These are phyloP conservation scores for Ophiocordyceps unilateralis DNA, from an alignment of 2,329 filamentous ascomycete species.

Conservation along the genomic window DNA sequence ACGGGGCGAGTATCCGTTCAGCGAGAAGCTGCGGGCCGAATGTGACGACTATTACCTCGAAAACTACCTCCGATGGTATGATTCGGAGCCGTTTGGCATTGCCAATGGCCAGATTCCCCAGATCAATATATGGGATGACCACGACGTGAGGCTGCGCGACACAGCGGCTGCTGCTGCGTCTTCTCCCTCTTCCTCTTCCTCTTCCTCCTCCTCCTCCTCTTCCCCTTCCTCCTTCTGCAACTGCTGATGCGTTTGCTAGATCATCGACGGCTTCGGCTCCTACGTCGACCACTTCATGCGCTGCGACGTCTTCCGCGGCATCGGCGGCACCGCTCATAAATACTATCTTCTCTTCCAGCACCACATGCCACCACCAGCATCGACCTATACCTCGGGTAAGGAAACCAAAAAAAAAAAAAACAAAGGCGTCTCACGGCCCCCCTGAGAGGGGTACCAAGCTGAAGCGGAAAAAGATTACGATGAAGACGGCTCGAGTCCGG, in stretches of 20 bases:
- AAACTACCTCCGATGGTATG: constrained; percentile 76
- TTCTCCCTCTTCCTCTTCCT: neutral
- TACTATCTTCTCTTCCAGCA: constrained; percentile 98
- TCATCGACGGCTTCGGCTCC: constrained; percentile 83
- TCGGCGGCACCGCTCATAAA: constrained; percentile 87
- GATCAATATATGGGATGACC: constrained; percentile 96
- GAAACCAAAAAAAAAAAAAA: no score
- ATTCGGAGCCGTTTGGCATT: constrained; percentile 65
- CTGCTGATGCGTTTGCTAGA: no score
- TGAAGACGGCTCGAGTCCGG: constrained; percentile 31
- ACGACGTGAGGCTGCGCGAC: constrained; percentile 60
- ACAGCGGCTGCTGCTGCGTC: no score
- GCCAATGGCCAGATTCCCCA: constrained; percentile 87
- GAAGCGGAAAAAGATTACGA: constrained; percentile 3
- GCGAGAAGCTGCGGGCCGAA: constrained; percentile 59
- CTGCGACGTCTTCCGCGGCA: constrained; percentile 77
- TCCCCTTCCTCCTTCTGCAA: constrained; percentile 22
- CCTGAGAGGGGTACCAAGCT: neutral
- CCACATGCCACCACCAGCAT: constrained; percentile 67
- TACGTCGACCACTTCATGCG: constrained; percentile 91
- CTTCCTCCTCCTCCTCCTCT: constrained; percentile 6
- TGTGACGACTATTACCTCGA: constrained; percentile 85
- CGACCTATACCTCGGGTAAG: constrained; percentile 65
- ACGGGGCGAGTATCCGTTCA: constrained; percentile 63
- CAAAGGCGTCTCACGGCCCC: no score